These are phyloP conservation scores for Leptographium wingfieldii DNA, from an alignment of 2,329 filamentous ascomycete genomes.

Conservation along the genomic window DNA sequence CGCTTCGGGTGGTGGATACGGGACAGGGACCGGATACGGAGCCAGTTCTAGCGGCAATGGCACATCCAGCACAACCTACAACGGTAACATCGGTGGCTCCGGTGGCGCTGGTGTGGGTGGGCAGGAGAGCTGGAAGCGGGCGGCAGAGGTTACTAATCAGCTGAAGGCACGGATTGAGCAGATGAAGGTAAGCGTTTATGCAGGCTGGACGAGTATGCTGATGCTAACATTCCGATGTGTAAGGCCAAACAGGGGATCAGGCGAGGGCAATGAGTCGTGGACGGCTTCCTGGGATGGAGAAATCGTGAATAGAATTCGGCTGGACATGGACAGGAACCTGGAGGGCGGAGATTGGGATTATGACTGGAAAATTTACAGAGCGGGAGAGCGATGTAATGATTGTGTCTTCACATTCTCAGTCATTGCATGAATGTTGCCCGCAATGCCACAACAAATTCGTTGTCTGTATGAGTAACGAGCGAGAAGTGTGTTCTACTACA, in stretches of 20 bases:
- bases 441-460: no score
- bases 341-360: not conserved
- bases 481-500: no score
- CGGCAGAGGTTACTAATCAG: slow-evolving; percentile 94
- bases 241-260: slow-evolving; percentile 13
- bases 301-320: not conserved
- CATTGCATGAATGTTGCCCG: not conserved
- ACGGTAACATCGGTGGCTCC: slow-evolving; percentile 7
- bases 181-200: slow-evolving; percentile 60
- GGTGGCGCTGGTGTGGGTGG: slow-evolving; percentile 29
- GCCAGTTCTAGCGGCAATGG: not conserved
- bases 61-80: not conserved
- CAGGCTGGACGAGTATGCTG: not conserved
- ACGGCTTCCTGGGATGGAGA: not conserved
- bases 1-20: slow-evolving; percentile 7
- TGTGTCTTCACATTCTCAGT: not conserved
- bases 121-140: slow-evolving; percentile 90
- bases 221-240: not conserved
- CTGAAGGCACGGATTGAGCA: slow-evolving; percentile 94
- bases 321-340: not conserved
- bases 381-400: not conserved
- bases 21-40: not conserved
- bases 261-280: slow-evolving; percentile 4
- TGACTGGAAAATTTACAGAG: not conserved
- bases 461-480: no score